Conservation (phyloP, 2,329 filamentous ascomycete species). For the Phoma sp. region DNA sequence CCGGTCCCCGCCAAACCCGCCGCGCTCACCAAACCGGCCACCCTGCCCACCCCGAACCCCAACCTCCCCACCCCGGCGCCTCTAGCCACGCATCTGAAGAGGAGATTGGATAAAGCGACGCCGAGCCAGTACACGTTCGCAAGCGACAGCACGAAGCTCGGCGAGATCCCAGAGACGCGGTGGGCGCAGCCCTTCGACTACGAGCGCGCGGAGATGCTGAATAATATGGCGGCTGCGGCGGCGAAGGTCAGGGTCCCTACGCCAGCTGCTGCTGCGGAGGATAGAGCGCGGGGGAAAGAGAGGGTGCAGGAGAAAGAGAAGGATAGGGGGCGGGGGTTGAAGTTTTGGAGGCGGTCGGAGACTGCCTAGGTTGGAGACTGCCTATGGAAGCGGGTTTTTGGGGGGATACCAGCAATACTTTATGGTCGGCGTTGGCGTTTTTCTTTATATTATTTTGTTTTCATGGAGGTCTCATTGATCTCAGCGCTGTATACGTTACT, state of each 20-base stretch:
- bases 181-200: conserved; percentile 54
- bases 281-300: conserved; percentile 14
- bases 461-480: too few species aligned
- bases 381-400: too few species aligned
- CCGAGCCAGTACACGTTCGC: conserved; percentile 52
- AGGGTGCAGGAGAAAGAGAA: conserved; percentile 22
- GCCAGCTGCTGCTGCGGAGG: not conserved
- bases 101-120: conserved; percentile 44
- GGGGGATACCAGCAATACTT: too few species aligned
- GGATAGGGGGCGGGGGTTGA: conserved; percentile 31
- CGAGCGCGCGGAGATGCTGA: conserved; percentile 50
- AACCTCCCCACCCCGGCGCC: not conserved
- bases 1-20: conserved; percentile 12
- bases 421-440: too few species aligned
- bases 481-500: too few species aligned
- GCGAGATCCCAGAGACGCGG: conserved; percentile 54
- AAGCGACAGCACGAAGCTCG: conserved; percentile 55
- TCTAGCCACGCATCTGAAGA: conserved; percentile 19
- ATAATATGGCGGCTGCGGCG: conserved; percentile 44
- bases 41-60: not conserved
- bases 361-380: conserved; percentile 9
- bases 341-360: conserved; percentile 27
- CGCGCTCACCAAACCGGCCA: not conserved
- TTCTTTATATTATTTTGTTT: too few species aligned
- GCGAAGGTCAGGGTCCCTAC: conserved; percentile 4